phyloP scores from a whole-genome alignment of 1,284 basidiomycete species.

The Heterobasidion occidentale region DNA sequence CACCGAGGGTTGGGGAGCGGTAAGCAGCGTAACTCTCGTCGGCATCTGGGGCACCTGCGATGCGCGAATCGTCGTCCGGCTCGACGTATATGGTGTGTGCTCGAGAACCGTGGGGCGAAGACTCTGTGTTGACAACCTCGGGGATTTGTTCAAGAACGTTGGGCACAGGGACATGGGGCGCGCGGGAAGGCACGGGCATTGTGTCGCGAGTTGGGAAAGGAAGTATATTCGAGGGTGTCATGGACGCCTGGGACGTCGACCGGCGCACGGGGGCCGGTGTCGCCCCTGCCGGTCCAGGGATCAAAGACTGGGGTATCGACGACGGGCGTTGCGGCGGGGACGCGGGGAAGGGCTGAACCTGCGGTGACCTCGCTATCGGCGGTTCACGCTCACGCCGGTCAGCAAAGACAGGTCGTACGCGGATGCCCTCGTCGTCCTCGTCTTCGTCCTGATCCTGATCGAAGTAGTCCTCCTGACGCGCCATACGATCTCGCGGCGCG shows the following conservation, averaged over 20 bases:
- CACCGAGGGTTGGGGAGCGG: neutral
- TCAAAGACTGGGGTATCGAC: neutral
- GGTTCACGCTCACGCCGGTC: neutral
- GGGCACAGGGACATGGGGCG: conserved; percentile 8
- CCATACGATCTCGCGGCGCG: too few relatives aligned
- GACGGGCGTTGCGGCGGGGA: neutral
- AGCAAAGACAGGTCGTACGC: neutral
- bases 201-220: neutral
- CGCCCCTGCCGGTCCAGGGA: neutral
- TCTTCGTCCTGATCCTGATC: neutral
- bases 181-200: conserved; percentile 1
- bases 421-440: neutral
- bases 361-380: too few relatives aligned
- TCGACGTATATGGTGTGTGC: neutral
- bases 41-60: neutral
- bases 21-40: neutral
- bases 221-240: conserved; percentile 1
- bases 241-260: neutral
- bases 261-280: neutral
- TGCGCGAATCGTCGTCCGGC: neutral
- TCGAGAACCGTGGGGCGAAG: neutral
- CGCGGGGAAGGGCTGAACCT: neutral
- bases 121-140: conserved; percentile 11
- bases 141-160: conserved; percentile 6
- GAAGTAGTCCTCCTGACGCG: neutral